Base-by-base conservation (phyloP, 768 basidiomycete species). In the Phaeolepiota aurea region DNA sequence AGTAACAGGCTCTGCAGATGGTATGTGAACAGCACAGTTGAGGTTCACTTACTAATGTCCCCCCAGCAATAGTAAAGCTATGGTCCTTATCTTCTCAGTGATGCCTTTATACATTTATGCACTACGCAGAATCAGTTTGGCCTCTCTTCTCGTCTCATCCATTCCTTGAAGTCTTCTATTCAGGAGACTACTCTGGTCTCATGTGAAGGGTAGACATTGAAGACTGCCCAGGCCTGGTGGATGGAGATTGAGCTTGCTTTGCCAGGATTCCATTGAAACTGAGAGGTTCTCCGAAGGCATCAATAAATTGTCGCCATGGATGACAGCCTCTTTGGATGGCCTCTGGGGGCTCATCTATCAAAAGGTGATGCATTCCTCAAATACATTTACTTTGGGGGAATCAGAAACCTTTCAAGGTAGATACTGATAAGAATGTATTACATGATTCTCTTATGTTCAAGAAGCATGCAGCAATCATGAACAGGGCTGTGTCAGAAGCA, bases 41-140 rank as follows among this genome's bases (percentile, higher is more conserved):
- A 42, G 20, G 45, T 39, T n/a, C 37, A 48, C 22, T 32, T 42
- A 20, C 40, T 46, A 22, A 39, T 42, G 20, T 31, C 16, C 15
- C 10, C 35, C 3, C 38, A 70, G 73, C 88, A 7, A 90, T 88
- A 2, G 76, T 90, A 58, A 97, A 94, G 56, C 74, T 98, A 20
- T 99, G 96, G 96, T 97, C 93, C 1, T 69, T 97, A 13, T 62
- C 74, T 1, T 78, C 88, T 0, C 92, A 97, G 55, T 75, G 87
- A 9, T 94, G 91, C 53, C 64, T 99, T 12, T 92, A 99, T 53
- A 98, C 94, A 1, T 99, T 97, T 65, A 87, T 87, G 0, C 84
- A 97, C 54, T 96, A 98, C 56, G 80, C 87, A 11, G 90, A 93
- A 45, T 87, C 86, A 11, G 91, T 97, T 34, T 98, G 96, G 94